phyloP scores from a whole-genome alignment of 2,329 filamentous ascomycete genomes.

The Neopestalotiopsis clavispora region DNA sequence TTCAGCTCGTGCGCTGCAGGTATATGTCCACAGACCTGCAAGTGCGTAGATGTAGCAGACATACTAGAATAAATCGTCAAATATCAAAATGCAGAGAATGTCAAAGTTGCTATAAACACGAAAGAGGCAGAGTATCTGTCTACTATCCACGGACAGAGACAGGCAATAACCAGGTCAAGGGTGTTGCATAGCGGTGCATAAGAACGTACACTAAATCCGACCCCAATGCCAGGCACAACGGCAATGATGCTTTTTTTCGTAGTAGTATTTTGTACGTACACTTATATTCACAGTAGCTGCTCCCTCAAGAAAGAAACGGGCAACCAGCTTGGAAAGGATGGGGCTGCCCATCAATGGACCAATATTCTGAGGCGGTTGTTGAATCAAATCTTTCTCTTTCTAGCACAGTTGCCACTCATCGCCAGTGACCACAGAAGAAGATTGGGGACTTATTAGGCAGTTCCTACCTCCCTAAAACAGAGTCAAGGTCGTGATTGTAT shows the following conservation, averaged over 20 bases:
- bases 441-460: background rate
- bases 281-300: background rate
- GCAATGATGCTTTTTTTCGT: background rate
- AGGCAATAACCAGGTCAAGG: background rate
- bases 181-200: background rate
- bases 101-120: background rate
- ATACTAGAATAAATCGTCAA: background rate
- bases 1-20: background rate
- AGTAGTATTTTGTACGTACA: background rate
- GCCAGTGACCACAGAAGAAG: background rate
- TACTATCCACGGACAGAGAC: background rate
- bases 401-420: background rate
- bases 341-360: no score
- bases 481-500: background rate
- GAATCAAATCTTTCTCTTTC: background rate
- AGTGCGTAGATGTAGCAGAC: background rate
- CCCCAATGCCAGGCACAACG: background rate
- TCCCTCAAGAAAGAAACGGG: background rate
- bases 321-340: no score
- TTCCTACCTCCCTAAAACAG: constrained; percentile 14
- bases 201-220: background rate
- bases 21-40: background rate
- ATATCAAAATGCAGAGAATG: background rate
- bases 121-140: background rate
- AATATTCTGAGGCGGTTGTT: no score